Evolutionary conservation across 2,329 filamentous ascomycete genomes (phyloP), one percentile per base, ranked within the genome.

Genomic region (Achaetomium macrosporum): DNA sequence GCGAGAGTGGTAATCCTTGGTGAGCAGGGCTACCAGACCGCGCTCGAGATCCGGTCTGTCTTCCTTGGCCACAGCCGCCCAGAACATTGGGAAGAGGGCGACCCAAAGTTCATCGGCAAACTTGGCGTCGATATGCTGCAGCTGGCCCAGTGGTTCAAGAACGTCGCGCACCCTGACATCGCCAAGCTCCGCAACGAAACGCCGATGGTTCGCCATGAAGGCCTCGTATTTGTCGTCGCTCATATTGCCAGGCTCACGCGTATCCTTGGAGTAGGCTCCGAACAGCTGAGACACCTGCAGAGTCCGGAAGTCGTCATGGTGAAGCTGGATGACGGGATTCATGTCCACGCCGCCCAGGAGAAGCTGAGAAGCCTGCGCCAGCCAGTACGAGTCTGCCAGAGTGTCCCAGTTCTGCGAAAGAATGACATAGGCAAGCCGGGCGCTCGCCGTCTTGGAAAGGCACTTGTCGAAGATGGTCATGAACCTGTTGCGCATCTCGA

Each of bases 341-440:
- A 89, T 85, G 66, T 99, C 93, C 40, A 97, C 81, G 7, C 89
- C 91, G 15, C 93, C 91, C 59, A 99, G 82, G 51, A 99, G 82
- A 39, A 99, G 77, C 64, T 99, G 93, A 16, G 90, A 90, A 33
- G 95, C 92, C 70, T 99, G 93, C 39, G 90, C 86, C 46, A 99
- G 76, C 95, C 95, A 99, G 73, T 95, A 99, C 1, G 89, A 95
- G 62, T 99, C 93, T 2, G 84, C 84, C 44, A 99, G 76, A 0
- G 89, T 95, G 66, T 97, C 92, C 93, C 93, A 99, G 63, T 97
- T 97, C 67, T 99, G 95, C 20, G 88, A 87, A 0, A 84, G 85
- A 51, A 99, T 80, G 4, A 97, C 86, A 70, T 96, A 97, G 55
- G 86, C 87, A 37, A 99, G 77, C 36, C 95, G 85, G 53, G 89